Evolutionary conservation across 345 rosid species (phyloP).

Genomic region (thale cress (Arabidopsis thaliana)): DNA sequence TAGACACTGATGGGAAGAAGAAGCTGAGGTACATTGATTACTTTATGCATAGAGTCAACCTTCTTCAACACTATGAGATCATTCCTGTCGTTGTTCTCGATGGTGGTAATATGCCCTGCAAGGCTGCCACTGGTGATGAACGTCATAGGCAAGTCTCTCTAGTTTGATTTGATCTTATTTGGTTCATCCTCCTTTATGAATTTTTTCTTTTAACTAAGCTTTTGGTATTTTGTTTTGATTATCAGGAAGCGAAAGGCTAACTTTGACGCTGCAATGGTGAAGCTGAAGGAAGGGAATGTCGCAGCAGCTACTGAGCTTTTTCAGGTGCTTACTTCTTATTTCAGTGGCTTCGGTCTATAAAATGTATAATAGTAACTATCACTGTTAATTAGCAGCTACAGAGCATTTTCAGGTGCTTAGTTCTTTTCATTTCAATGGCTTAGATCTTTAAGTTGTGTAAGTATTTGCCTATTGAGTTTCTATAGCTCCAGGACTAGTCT

Average conservation of each 20-base stretch:
- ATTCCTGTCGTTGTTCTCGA: constrained; percentile 86
- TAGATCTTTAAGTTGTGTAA: not conserved
- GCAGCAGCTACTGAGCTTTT: constrained; percentile 75
- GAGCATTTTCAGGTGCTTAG: constrained; percentile 66
- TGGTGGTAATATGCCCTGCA: constrained; percentile 81
- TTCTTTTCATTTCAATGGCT: constrained; percentile 6
- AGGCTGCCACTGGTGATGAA: constrained; percentile 73
- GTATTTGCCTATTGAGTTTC: not conserved
- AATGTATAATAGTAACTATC: not conserved
- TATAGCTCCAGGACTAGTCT: constrained; percentile 1
- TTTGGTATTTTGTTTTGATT: constrained; percentile 3
- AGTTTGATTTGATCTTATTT: not conserved
- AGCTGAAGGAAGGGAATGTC: constrained; percentile 76
- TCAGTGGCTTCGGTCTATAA: not conserved
- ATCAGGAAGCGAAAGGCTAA: constrained; percentile 69
- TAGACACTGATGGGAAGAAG: constrained; percentile 63
- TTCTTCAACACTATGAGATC: constrained; percentile 67
- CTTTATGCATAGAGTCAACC: constrained; percentile 81
- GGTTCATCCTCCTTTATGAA: not conserved
- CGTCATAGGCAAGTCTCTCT: constrained; percentile 55
- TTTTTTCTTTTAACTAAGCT: not conserved
- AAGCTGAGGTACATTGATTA: constrained; percentile 70
- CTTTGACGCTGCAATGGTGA: constrained; percentile 65
- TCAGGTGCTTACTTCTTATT: constrained; percentile 56
- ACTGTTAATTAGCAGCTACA: constrained; percentile 41